Evolutionary conservation across 768 basidiomycete genomes (phyloP).

Genomic region (Boletus rufocinnamomeus): DNA sequence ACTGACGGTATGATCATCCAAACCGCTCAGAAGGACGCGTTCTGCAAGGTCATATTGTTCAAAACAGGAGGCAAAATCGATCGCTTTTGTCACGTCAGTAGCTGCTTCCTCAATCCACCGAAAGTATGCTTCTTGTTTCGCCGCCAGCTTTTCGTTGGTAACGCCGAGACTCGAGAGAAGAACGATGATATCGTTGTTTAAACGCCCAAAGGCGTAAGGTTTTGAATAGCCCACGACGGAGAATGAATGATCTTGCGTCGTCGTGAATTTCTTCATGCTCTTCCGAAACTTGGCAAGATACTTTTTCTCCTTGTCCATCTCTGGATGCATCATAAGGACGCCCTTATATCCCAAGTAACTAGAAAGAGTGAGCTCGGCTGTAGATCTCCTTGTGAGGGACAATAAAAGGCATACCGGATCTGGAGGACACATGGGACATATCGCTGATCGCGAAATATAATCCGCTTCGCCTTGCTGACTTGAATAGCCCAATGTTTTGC

Average conservation of each 20-base stretch:
- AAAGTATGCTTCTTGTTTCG: constrained; percentile 60
- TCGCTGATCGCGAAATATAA: constrained; percentile 53
- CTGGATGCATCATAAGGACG: constrained; percentile 65
- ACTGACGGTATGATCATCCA: constrained; percentile 46
- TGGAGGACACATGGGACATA: constrained; percentile 67
- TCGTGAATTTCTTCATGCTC: constrained; percentile 71
- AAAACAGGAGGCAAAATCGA: constrained; percentile 58
- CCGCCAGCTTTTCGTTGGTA: constrained; percentile 51
- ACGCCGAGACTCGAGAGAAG: constrained; percentile 66
- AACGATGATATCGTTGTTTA: constrained; percentile 72
- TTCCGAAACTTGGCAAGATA: constrained; percentile 59
- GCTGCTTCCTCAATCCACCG: constrained; percentile 57
- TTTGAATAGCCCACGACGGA: constrained; percentile 66
- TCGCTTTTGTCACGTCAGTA: constrained; percentile 46
- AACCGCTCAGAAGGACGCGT: constrained; percentile 53
- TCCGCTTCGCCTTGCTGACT: constrained; percentile 53
- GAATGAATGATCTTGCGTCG: constrained; percentile 57
- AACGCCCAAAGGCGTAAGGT: constrained; percentile 63
- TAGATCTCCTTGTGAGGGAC: background rate
- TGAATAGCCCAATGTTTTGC: constrained; percentile 51
- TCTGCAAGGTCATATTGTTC: constrained; percentile 53
- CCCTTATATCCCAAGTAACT: constrained; percentile 76
- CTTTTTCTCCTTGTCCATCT: constrained; percentile 49
- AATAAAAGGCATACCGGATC: constrained; percentile 46
- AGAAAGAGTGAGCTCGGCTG: background rate